A percentile compares a stretch with the other conserved stretches of the same genome.
phyloP scores from a whole-genome alignment of 257 asterid species.

The Solanum infundibuliforme region DNA sequence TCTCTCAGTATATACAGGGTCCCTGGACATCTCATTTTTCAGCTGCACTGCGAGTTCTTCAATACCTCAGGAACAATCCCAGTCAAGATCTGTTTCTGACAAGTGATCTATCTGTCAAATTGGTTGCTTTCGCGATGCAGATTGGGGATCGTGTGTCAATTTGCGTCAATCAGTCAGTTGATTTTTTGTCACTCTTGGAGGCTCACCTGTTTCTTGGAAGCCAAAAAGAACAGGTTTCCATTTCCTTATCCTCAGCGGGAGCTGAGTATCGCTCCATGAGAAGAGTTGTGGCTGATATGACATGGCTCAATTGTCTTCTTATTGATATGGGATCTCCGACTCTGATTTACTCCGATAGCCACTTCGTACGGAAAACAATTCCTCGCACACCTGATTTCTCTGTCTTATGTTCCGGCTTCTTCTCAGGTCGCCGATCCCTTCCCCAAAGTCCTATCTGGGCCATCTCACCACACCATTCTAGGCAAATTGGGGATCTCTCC shows the following conservation, averaged over 20 bases:
- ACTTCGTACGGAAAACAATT: not conserved
- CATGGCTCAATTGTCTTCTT: not conserved
- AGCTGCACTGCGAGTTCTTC: not conserved
- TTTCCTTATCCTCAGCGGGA: not conserved
- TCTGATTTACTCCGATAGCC: not conserved
- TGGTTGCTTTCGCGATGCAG: not conserved
- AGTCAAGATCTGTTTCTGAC: not conserved
- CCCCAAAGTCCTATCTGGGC: not conserved
- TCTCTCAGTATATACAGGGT: not conserved
- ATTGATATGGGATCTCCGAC: not conserved
- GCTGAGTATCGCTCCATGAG: not conserved
- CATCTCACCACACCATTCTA: not conserved
- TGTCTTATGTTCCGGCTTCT: not conserved
- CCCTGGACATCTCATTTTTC: not conserved
- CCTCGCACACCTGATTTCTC: not conserved
- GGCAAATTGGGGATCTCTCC: not conserved
- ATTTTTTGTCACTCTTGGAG: not conserved
- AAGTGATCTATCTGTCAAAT: not conserved
- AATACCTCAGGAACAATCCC: not conserved
- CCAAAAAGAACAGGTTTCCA: not conserved
- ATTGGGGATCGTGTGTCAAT: not conserved
- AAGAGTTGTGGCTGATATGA: not conserved
- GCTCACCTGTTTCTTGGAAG: not conserved
- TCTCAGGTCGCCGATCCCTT: not conserved
- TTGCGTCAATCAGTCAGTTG: not conserved